These are phyloP conservation scores for Entrophospora sp. DNA, from an alignment of 192 early-diverging fungal species.

Conservation along the genomic window DNA sequence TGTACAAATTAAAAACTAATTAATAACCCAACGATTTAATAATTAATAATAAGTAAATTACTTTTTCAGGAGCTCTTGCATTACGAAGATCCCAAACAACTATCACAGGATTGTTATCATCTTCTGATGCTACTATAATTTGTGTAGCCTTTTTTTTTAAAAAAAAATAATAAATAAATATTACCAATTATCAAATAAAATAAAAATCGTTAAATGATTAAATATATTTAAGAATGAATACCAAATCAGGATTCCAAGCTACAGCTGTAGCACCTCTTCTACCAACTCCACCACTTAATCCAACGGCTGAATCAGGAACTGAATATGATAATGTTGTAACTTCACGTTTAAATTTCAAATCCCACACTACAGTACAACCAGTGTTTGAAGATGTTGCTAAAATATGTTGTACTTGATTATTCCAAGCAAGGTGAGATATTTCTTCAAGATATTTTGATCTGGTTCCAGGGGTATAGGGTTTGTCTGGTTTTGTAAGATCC, in stretches of 20 bases:
- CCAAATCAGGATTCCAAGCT: constrained; percentile 85
- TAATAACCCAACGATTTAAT: too few relatives aligned
- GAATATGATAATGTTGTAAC: constrained; percentile 61
- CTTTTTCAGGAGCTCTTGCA: constrained; percentile 79
- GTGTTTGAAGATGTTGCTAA: constrained; percentile 83
- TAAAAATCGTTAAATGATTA: too few relatives aligned
- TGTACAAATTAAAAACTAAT: constrained; percentile 5
- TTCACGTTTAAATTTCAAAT: constrained; percentile 80
- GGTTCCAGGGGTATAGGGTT: constrained; percentile 81
- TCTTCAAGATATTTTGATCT: constrained; percentile 79
- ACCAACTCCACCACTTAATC: constrained; percentile 35
- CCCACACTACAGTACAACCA: constrained; percentile 95
- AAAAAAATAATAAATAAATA: too few relatives aligned
- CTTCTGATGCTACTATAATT: constrained; percentile 88
- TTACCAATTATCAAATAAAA: too few relatives aligned
- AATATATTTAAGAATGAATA: too few relatives aligned
- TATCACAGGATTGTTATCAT: constrained; percentile 84
- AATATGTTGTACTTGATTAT: constrained; percentile 84
- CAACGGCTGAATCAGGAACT: constrained; percentile 34
- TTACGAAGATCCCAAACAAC: constrained; percentile 94
- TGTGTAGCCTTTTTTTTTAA: constrained; percentile 89
- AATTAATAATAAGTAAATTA: not conserved
- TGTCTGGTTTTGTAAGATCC: constrained; percentile 82
- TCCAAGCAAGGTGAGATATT: constrained; percentile 90
- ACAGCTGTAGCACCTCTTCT: constrained; percentile 71